phyloP scores from a whole-genome alignment of 2,329 filamentous ascomycete species.

The Penicillium expansum region DNA sequence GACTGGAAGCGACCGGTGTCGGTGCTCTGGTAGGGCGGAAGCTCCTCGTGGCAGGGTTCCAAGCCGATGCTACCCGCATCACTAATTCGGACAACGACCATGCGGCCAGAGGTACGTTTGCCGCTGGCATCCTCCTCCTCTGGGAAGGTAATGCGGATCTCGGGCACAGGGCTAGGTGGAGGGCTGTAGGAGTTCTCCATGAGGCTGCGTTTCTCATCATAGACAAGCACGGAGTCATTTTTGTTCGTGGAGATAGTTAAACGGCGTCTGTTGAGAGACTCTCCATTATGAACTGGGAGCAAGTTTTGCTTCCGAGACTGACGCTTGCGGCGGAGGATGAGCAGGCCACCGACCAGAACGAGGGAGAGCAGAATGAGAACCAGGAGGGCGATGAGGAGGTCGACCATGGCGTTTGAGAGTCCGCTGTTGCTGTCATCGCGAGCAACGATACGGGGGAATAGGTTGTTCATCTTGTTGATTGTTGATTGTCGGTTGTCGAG shows the following conservation, averaged over 20 bases:
- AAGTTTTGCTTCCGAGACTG: constrained; percentile 52
- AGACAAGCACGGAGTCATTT: constrained; percentile 70
- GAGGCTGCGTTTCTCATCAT: constrained; percentile 76
- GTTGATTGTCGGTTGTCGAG: constrained; percentile 8
- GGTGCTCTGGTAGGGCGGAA: constrained; percentile 87
- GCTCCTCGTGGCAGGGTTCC: constrained; percentile 74
- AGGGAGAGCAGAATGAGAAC: constrained; percentile 73
- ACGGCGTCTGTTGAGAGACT: constrained; percentile 54
- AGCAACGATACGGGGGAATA: constrained; percentile 48
- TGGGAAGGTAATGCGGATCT: constrained; percentile 98
- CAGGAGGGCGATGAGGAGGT: constrained; percentile 76
- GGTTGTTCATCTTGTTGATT: constrained; percentile 37
- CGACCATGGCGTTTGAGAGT: constrained; percentile 63
- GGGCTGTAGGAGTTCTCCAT: constrained; percentile 72
- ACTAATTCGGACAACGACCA: constrained; percentile 87
- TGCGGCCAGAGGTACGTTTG: constrained; percentile 76
- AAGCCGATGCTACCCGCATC: constrained; percentile 82
- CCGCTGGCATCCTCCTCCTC: constrained; percentile 81
- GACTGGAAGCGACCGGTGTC: constrained; percentile 80
- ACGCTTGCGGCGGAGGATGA: constrained; percentile 69
- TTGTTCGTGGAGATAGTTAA: constrained; percentile 59
- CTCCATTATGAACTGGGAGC: constrained; percentile 67
- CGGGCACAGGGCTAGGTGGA: constrained; percentile 79
- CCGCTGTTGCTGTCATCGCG: constrained; percentile 46
- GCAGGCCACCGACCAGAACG: constrained; percentile 63